Base-by-base conservation (phyloP, 768 basidiomycete genomes). In the Pluteus cervinus region DNA sequence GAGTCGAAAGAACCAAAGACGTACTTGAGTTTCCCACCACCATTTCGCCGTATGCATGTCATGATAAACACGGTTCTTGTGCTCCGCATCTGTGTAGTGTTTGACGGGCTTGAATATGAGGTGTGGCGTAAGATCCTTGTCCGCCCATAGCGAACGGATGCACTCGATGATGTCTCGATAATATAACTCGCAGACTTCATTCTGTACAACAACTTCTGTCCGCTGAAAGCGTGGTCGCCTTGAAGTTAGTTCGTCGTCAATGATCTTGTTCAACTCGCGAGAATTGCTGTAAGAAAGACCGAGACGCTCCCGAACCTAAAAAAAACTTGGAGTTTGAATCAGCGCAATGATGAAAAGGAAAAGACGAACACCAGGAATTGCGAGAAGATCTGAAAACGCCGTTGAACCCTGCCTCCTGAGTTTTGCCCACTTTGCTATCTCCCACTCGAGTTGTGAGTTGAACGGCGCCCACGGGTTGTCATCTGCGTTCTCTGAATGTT, bases 11-110 rank as follows among this genome's bases (percentile, higher is more conserved):
- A 20, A 12, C 18, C 17, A 32, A 39, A 14, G 10, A 45, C 61
- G 20, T 43, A 71, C 72, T 55, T 74, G 73, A 1, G 56, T 64
- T 7, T 34, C 34, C 70, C 71, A 74, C 73, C 71, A 74, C 73
- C 73, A 76, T 30, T 63, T 58, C 0, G 63, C 68, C 0, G 68
- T 73, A 26, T 69, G 53, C 57, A 73, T 62, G 25, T 73, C 68
- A 44, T 61, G 51, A 39, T 60, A 71, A 0, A 69, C 11, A 0
- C 57, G 40, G 0, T 40, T 29, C 1, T 30, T 56, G 7, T 51
- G 18, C 5, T 55, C 50, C 0, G 33, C 43, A 40, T 66, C 62
- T 0, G 44, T 23, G 39, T 58, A 71, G 31, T 69, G 67, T 2
- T 48, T 41, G 39, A 68, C 67, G 0, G 67, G 69, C 2, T 38